phyloP scores from a whole-genome alignment of 2,329 filamentous ascomycete genomes.

The Fusarium clavum region DNA sequence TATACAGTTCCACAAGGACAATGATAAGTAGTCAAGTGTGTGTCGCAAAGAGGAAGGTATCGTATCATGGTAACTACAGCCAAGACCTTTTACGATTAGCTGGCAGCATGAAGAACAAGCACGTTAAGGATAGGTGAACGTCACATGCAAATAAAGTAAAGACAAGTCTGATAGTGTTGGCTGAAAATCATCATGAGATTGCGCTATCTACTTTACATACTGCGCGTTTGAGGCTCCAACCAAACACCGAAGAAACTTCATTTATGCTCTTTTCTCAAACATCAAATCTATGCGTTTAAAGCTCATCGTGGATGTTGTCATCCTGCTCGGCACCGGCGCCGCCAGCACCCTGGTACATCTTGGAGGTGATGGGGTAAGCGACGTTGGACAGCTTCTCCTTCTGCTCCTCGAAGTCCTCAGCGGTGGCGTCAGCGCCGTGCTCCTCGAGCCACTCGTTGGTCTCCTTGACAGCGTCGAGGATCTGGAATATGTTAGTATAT shows the following conservation, averaged over 20 bases:
- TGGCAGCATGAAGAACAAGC: neutral
- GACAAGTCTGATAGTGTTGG: neutral
- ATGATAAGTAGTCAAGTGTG: too few relatives aligned
- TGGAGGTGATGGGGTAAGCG: slow-evolving; percentile 98
- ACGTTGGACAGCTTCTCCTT: slow-evolving; percentile 98
- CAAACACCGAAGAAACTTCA: slow-evolving; percentile 46
- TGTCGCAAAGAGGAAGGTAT: too few relatives aligned
- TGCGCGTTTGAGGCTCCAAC: slow-evolving; percentile 44
- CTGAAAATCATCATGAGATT: slow-evolving; percentile 43
- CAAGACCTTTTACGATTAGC: too few relatives aligned
- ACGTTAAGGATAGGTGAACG: neutral
- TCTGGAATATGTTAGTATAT: slow-evolving; percentile 61
- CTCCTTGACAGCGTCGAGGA: slow-evolving; percentile 97
- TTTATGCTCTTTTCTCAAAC: slow-evolving; percentile 46
- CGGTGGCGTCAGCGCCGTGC: slow-evolving; percentile 84
- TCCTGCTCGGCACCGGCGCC: slow-evolving; percentile 68
- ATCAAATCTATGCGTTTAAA: slow-evolving; percentile 68
- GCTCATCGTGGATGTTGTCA: slow-evolving; percentile 82
- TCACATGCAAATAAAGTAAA: neutral
- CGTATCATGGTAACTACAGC: too few relatives aligned
- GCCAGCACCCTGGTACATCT: slow-evolving; percentile 80
- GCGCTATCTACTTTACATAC: slow-evolving; percentile 51
- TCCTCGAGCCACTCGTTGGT: slow-evolving; percentile 96
- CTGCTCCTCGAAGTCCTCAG: slow-evolving; percentile 99
- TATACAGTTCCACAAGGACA: too few relatives aligned